Evolutionary conservation across 441 rosid species (phyloP).

Genomic region (Francoa sonchifolia): DNA sequence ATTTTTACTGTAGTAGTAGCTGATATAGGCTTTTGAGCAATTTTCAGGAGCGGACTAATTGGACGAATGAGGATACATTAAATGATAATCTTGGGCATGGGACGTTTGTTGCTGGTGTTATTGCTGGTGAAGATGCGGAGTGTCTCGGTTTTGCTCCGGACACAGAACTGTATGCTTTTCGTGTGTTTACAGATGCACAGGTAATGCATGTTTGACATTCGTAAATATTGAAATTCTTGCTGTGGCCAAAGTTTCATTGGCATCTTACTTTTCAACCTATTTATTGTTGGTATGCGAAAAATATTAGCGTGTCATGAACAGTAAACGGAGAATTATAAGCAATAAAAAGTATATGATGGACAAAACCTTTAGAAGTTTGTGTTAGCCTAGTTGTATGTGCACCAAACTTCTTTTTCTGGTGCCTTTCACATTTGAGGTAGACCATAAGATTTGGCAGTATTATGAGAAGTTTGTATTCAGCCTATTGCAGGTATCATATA

Average conservation of each 20-base stretch:
- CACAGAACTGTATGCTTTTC: conserved; percentile 88
- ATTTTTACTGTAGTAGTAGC: no score
- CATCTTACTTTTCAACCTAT: conserved; percentile 1
- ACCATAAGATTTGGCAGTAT: conserved; percentile 27
- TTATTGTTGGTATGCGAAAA: no score
- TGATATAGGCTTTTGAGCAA: conserved; percentile 19
- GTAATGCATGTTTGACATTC: conserved; percentile 46
- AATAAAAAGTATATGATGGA: not conserved
- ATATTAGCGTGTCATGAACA: not conserved
- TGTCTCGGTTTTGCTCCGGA: conserved; percentile 98
- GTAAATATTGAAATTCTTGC: conserved; percentile 8
- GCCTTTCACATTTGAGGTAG: conserved; percentile 3
- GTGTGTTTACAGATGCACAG: conserved; percentile 97
- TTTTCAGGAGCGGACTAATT: conserved; percentile 90
- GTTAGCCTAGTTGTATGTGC: not conserved
- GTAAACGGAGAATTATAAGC: no score
- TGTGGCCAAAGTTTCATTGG: not conserved
- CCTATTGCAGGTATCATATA: conserved; percentile 97
- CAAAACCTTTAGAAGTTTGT: not conserved
- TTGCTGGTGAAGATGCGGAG: conserved; percentile 76
- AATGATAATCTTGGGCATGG: conserved; percentile 99
- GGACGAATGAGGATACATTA: conserved; percentile 95
- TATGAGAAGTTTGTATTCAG: conserved; percentile 83
- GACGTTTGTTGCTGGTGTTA: conserved; percentile 96
- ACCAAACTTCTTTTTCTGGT: not conserved